Percentiles rank a stretch among this genome's conserved stretches.
These are phyloP conservation scores for Aureobasidium sp. DNA, from an alignment of 2,329 filamentous ascomycete species.

Conservation along the genomic window DNA sequence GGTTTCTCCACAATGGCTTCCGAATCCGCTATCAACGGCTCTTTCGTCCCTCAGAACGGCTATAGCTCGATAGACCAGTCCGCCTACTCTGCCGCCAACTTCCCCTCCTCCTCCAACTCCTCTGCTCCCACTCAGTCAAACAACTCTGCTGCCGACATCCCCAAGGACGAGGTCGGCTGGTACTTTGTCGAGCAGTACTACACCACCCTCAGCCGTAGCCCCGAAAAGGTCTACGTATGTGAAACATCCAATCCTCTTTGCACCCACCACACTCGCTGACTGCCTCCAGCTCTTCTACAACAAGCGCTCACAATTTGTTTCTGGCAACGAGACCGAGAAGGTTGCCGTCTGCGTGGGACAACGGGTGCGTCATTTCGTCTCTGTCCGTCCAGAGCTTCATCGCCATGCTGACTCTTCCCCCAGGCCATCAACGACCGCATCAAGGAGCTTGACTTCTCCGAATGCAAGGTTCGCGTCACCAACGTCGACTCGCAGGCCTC, in stretches of 20 bases:
- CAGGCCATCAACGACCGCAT: conserved; percentile 93
- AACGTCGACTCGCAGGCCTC: conserved; percentile 97
- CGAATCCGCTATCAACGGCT: conserved; percentile 42
- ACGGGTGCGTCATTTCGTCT: conserved; percentile 53
- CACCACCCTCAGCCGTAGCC: conserved; percentile 88
- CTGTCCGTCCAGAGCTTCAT: background rate
- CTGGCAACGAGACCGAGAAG: conserved; percentile 82
- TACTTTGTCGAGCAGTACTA: conserved; percentile 99
- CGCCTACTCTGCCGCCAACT: conserved; percentile 25
- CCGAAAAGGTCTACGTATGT: conserved; percentile 77
- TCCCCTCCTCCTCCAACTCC: conserved; percentile 21
- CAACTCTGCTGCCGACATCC: conserved; percentile 37
- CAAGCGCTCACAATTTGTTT: conserved; percentile 92
- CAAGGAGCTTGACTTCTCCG: conserved; percentile 85
- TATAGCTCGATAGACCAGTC: conserved; percentile 33
- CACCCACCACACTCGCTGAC: background rate
- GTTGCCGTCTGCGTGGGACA: conserved; percentile 80
- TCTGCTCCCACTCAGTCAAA: conserved; percentile 21
- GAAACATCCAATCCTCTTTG: conserved; percentile 1
- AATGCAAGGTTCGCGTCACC: conserved; percentile 95
- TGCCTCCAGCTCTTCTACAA: conserved; percentile 74
- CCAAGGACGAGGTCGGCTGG: conserved; percentile 96
- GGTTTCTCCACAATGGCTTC: conserved; percentile 31
- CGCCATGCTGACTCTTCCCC: conserved; percentile 18
- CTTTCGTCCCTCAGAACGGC: conserved; percentile 36